Evolutionary conservation across 768 basidiomycete species (phyloP).

Genomic region (Pleurotus tuoliensis): DNA sequence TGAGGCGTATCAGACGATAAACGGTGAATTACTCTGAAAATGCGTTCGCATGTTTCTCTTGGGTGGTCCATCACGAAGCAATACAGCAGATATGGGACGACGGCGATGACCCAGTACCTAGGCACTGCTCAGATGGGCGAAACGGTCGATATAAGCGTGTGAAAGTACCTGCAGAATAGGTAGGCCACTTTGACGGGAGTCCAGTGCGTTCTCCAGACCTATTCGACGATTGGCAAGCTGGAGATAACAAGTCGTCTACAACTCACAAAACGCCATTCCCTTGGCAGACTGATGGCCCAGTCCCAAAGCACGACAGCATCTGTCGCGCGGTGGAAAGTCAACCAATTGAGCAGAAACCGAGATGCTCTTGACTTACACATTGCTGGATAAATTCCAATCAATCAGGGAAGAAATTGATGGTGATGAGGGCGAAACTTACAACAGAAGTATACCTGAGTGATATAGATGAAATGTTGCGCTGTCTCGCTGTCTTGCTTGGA

Average conservation of each 20-base stretch:
- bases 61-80: conserved; percentile 72
- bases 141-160: conserved; percentile 15
- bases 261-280: conserved; percentile 75
- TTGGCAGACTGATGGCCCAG: conserved; percentile 74
- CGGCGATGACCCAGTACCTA: conserved; percentile 81
- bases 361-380: conserved; percentile 51
- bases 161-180: conserved; percentile 73
- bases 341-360: too few species aligned
- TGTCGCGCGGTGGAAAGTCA: conserved; percentile 19
- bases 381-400: conserved; percentile 42
- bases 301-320: conserved; percentile 84
- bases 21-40: conserved; percentile 51
- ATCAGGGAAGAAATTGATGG: conserved; percentile 15
- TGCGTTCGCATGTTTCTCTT: conserved; percentile 57
- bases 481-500: conserved; percentile 43
- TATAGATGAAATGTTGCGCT: conserved; percentile 75
- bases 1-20: not conserved
- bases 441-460: conserved; percentile 82
- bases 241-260: conserved; percentile 13
- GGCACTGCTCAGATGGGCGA: conserved; percentile 10
- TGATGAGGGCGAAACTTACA: conserved; percentile 44
- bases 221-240: conserved; percentile 15
- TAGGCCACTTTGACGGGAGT: conserved; percentile 82
- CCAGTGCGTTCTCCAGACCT: conserved; percentile 85
- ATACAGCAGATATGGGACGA: conserved; percentile 75